phyloP scores from a whole-genome alignment of 352 stramenopile genomes.

The Phytopythium chamaehyphon region DNA sequence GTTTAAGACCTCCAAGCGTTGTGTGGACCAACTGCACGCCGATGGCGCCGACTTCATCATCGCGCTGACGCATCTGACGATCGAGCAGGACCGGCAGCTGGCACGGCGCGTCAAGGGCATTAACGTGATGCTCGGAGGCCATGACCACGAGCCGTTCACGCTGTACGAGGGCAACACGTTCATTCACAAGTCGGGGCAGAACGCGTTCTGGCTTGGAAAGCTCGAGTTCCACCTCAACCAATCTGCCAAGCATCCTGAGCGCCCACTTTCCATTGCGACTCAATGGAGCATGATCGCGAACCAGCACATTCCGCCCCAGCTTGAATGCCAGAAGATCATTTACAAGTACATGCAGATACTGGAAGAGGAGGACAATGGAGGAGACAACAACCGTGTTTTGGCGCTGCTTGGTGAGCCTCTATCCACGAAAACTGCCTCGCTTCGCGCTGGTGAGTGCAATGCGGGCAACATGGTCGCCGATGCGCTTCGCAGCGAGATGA shows the following conservation, averaged over 20 bases:
- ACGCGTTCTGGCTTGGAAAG: conserved; percentile 80
- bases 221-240: conserved; percentile 73
- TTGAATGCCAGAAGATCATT: conserved; percentile 59
- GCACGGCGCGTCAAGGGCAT: conserved; percentile 62
- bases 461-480: conserved; percentile 79
- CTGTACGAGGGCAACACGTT: conserved; percentile 77
- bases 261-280: conserved; percentile 41
- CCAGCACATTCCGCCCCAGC: conserved; percentile 46
- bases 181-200: conserved; percentile 89
- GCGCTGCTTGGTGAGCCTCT: conserved; percentile 47
- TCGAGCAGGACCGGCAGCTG: conserved; percentile 71
- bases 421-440: conserved; percentile 63
- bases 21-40: conserved; percentile 52
- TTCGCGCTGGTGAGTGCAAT: conserved; percentile 73
- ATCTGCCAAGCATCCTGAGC: conserved; percentile 27
- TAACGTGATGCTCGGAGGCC: conserved; percentile 85
- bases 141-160: conserved; percentile 91
- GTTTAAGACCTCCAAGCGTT: conserved; percentile 39
- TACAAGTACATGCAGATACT: conserved; percentile 66
- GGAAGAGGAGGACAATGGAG: conserved; percentile 42
- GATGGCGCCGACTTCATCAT: conserved; percentile 81
- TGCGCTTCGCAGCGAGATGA: conserved; percentile 61
- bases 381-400: conserved; percentile 42
- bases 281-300: conserved; percentile 87
- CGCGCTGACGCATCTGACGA: conserved; percentile 79